Percentiles rank a stretch among this genome's conserved stretches.
phyloP scores from a whole-genome alignment of 1,284 basidiomycete genomes.

The Entoloma clypeatum region DNA sequence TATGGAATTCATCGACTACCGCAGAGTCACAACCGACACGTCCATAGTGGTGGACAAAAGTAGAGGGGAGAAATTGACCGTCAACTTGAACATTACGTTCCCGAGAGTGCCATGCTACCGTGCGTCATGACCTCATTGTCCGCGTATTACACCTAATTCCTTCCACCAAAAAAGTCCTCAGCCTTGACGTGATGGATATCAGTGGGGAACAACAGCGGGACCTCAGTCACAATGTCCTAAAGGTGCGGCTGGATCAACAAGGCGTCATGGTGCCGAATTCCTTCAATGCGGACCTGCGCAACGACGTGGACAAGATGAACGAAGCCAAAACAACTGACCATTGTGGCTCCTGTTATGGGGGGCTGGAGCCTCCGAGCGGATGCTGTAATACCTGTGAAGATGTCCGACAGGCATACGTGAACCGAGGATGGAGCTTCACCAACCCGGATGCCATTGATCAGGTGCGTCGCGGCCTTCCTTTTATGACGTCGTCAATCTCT shows the following conservation, averaged over 20 bases:
- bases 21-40: constrained; percentile 82
- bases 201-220: constrained; percentile 93
- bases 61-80: constrained; percentile 90
- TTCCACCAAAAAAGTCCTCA: constrained; percentile 60
- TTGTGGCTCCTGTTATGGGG: constrained; percentile 98
- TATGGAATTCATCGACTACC: constrained; percentile 96
- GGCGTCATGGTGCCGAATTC: constrained; percentile 61
- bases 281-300: constrained; percentile 65
- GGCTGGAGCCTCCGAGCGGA: constrained; percentile 71
- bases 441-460: constrained; percentile 93
- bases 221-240: constrained; percentile 84
- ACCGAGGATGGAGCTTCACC: constrained; percentile 92
- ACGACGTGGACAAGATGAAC: constrained; percentile 81
- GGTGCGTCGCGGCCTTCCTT: constrained; percentile 57
- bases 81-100: constrained; percentile 92
- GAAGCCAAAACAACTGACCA: constrained; percentile 61
- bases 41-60: constrained; percentile 91
- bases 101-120: constrained; percentile 97
- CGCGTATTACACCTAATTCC: not conserved
- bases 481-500: constrained; percentile 1
- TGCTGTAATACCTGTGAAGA: constrained; percentile 98
- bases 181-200: constrained; percentile 97
- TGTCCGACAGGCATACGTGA: constrained; percentile 87
- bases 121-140: constrained; percentile 41
- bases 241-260: constrained; percentile 68